Percentiles rank a stretch among this genome's conserved stretches.
Evolutionary conservation across 2,329 filamentous ascomycete genomes (phyloP).

Genomic region (Ustilaginoidea virens): DNA sequence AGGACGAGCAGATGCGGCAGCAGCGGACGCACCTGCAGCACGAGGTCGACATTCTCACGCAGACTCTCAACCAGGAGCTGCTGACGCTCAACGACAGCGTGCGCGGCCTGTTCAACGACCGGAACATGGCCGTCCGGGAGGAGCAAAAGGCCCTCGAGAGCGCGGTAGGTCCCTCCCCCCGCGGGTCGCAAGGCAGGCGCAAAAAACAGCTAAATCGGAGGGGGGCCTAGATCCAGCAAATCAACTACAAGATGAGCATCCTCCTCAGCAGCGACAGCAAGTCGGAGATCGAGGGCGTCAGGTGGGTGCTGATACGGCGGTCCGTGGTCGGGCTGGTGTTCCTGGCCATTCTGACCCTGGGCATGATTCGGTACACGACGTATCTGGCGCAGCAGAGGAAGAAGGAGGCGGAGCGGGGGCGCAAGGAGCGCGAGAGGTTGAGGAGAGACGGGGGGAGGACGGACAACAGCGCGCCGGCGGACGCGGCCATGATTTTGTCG

Average conservation of each 20-base stretch:
- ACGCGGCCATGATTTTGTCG: conserved; percentile 41
- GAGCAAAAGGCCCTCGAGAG: conserved; percentile 78
- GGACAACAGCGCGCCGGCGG: conserved; percentile 30
- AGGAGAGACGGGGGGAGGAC: conserved; percentile 28
- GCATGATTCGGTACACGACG: conserved; percentile 43
- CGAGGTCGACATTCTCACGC: conserved; percentile 83
- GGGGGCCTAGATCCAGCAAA: conserved; percentile 76
- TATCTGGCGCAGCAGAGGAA: conserved; percentile 36
- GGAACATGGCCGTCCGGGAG: conserved; percentile 80
- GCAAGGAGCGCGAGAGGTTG: conserved; percentile 26
- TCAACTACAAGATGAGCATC: conserved; percentile 94
- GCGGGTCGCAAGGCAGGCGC: no score
- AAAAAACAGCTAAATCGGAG: no score
- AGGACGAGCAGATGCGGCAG: conserved; percentile 68
- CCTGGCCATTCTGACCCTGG: conserved; percentile 46
- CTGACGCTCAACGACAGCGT: conserved; percentile 72
- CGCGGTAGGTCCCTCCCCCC: conserved; percentile 37
- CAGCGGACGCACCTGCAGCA: conserved; percentile 80
- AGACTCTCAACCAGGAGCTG: conserved; percentile 73
- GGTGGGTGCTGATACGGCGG: conserved; percentile 65
- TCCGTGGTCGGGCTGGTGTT: conserved; percentile 50
- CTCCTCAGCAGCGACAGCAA: conserved; percentile 78
- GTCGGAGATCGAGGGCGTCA: conserved; percentile 77
- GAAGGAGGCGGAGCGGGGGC: conserved; percentile 27
- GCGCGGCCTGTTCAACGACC: conserved; percentile 92